Evolutionary conservation across 441 rosid genomes (phyloP), one percentile per base, ranked within the genome.

Genomic region (Euphorbia schlechtendalii): DNA sequence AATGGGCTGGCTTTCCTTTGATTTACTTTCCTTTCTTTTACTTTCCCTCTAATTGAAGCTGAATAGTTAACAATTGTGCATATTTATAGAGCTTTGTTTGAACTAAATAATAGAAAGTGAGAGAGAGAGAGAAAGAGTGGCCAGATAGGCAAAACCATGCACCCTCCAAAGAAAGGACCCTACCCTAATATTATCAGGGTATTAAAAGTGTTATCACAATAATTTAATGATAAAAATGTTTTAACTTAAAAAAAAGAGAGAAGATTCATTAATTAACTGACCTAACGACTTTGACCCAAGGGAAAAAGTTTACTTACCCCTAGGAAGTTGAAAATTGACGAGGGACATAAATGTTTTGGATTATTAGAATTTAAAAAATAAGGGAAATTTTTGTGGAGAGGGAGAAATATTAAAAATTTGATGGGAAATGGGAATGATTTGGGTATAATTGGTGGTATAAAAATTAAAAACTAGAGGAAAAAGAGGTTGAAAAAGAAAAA

Each of bases 71-170:
- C 59, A 71, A 63, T 74, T 38, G 67, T 64, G 72, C 73, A 58
- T 78, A 63, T 54, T 49, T 64, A 70, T 66, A 69, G 64, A 64
- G 69, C 73, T 68, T 64, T 56, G 61, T 70, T 12, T 27, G n/a
- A 70, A 63, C 24, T 45, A 40, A 66, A 27, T 11, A 21, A 64
- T 21, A 21, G 52, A 56, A 60, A 58, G 8, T 27, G 32, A 46
- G 56, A 27, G 61, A 67, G 58, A 65, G 73, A 66, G 70, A 75
- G 32, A 67, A 45, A 51, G 69, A 25, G 58, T 57, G n/a, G 76
- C 73, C 72, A 68, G 62, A 67, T 59, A 68, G 73, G 75, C 82
- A 77, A 78, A 77, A 73, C 74, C 79, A 75, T 80, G 85, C 76
- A 69, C 72, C 76, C 74, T 65, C 58, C 75, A 54, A 46, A 68